phyloP scores from a whole-genome alignment of 441 rosid species.

The Brassica hybrid region DNA sequence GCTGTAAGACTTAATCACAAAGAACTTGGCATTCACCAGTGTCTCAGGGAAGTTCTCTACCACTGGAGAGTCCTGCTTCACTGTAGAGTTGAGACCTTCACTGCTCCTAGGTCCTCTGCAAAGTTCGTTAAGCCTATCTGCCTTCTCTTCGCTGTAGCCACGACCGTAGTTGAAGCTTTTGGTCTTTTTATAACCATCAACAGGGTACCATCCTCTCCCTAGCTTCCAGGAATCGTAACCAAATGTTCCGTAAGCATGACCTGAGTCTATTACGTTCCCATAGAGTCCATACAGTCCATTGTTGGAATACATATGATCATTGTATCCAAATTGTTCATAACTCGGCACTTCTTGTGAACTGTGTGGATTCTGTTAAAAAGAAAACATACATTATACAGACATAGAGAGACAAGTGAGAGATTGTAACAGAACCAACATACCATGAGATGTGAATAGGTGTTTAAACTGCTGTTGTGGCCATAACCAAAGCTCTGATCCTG shows the following conservation, averaged over 20 bases:
- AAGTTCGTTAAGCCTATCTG: constrained; percentile 68
- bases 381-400: constrained; percentile 1
- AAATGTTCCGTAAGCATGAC: constrained; percentile 56
- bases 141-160: constrained; percentile 56
- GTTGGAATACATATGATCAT: constrained; percentile 47
- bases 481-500: constrained; percentile 54
- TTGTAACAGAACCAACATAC: constrained; percentile 41
- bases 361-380: neutral
- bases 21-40: constrained; percentile 60
- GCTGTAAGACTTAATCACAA: constrained; percentile 73
- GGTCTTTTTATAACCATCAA: constrained; percentile 56
- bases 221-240: constrained; percentile 64
- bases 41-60: constrained; percentile 56
- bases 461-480: constrained; percentile 56
- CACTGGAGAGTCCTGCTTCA: constrained; percentile 44
- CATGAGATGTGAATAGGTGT: constrained; percentile 45
- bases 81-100: constrained; percentile 44
- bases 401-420: constrained; percentile 15
- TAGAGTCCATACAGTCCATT: constrained; percentile 56
- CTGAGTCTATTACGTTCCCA: constrained; percentile 53
- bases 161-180: constrained; percentile 50
- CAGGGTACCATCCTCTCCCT: constrained; percentile 59
- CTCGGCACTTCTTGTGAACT: neutral
- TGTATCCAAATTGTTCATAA: neutral
- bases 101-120: constrained; percentile 72